Evolutionary conservation across 2,329 filamentous ascomycete species (phyloP), one percentile per base, ranked within the genome.

Genomic region (Endoconidiophora laricicola): DNA sequence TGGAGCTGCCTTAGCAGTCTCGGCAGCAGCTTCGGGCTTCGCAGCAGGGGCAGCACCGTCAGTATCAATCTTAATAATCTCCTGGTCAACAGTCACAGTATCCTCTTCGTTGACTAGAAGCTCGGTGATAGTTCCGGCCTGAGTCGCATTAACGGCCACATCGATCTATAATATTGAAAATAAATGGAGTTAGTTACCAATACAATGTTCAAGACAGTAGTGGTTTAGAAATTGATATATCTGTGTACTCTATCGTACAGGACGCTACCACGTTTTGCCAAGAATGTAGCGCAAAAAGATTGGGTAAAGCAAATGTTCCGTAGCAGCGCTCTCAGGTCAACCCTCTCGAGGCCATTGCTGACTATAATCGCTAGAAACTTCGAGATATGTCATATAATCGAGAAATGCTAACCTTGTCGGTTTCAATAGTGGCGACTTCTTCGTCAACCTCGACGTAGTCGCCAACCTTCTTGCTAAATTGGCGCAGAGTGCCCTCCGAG

Each of bases 371-470:
- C 44, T 14, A 46, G 36, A 46, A 1, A 14, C n/a, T n/a, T 29
- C n/a, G 18, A 16, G 2, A 23, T 22, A 36, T 36, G 7, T 6
- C 3, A 45, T 14, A 16, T 6, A 50, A 51, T n/a, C 14, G 10
- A 41, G 16, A 9, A 18, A 38, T 38, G 51, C 64, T 55, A 69
- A 86, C 86, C 80, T 98, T 98, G 75, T 98, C 91, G 12, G 91
- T 98, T 69, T 98, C 91, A 61, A 98, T 98, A 46, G 90, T 95
- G 29, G 91, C 91, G 65, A 98, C 90, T 66, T 98, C 91, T 69
- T 96, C 91, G 62, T 98, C 91, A 60, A 82, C 81, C 70, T 94
- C 87, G 48, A 98, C 88, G 59, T 79, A 88, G 64, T 98, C 91
- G 60, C 91, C 91, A 59, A 95, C 72, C 68, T 90, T 65, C 65